phyloP scores from a whole-genome alignment of 75 land plant species.

The Ceratopteris richardii region DNA sequence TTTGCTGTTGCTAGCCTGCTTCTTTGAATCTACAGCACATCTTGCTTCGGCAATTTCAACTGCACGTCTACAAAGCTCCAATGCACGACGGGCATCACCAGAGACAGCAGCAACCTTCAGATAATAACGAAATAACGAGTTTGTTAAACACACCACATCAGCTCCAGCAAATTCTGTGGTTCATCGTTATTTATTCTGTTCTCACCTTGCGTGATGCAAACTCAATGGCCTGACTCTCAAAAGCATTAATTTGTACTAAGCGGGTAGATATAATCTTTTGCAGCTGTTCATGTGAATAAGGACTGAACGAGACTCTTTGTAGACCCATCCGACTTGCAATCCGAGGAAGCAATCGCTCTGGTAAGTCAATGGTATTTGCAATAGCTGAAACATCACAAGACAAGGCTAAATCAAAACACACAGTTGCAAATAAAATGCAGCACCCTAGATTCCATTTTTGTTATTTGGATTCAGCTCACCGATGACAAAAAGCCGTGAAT shows the following conservation, averaged over 20 bases:
- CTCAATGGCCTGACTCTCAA: conserved; percentile 93
- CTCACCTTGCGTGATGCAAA: conserved; percentile 94
- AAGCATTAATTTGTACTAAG: conserved; percentile 71
- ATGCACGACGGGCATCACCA: conserved; percentile 95
- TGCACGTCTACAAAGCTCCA: conserved; percentile 94
- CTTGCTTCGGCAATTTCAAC: conserved; percentile 74
- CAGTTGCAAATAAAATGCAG: no score
- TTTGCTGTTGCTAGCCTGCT: no score
- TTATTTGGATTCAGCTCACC: conserved; percentile 31
- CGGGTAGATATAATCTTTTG: conserved; percentile 81
- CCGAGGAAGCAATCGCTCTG: conserved; percentile 91
- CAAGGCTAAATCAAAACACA: no score
- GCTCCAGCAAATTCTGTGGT: neutral
- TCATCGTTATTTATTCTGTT: no score
- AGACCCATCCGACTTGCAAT: conserved; percentile 96
- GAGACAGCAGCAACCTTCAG: conserved; percentile 93
- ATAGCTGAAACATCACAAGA: conserved; percentile 55
- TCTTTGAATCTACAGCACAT: conserved; percentile 17
- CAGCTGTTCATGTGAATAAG: conserved; percentile 78
- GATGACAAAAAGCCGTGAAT: conserved; percentile 77
- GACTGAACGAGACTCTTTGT: conserved; percentile 88
- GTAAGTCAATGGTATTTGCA: conserved; percentile 96
- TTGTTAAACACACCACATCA: neutral
- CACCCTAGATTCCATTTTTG: no score
- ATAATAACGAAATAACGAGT: no score